phyloP scores from a whole-genome alignment of 2,329 filamentous ascomycete genomes.

The Hymenotorrendiella dingleyae region DNA sequence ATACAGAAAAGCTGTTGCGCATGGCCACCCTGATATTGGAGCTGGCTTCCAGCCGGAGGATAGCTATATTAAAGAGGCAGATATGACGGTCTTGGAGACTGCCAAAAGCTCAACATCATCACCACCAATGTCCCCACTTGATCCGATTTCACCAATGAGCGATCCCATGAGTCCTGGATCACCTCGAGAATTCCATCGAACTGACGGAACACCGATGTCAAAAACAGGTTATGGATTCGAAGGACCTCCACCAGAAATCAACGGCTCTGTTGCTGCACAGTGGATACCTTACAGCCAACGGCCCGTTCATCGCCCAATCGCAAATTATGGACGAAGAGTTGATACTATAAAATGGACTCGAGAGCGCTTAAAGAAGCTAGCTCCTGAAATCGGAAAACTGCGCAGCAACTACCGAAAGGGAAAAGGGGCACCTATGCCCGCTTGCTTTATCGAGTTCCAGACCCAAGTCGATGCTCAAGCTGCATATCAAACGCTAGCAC shows the following conservation, averaged over 20 bases:
- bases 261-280: slow-evolving; percentile 32
- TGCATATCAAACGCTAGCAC: slow-evolving; percentile 58
- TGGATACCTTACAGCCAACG: slow-evolving; percentile 29
- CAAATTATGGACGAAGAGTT: slow-evolving; percentile 32
- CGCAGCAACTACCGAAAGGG: slow-evolving; percentile 35
- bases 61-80: background rate
- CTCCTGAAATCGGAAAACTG: slow-evolving; percentile 28
- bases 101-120: slow-evolving; percentile 4
- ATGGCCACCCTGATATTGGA: slow-evolving; percentile 36
- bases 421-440: slow-evolving; percentile 47
- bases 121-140: slow-evolving; percentile 1
- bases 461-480: slow-evolving; percentile 55
- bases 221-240: slow-evolving; percentile 14
- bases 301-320: slow-evolving; percentile 31
- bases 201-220: slow-evolving; percentile 15
- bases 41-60: slow-evolving; percentile 5
- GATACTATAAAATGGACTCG: slow-evolving; percentile 35
- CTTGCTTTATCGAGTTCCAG: slow-evolving; percentile 62
- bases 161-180: slow-evolving; percentile 7
- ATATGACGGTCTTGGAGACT: slow-evolving; percentile 7
- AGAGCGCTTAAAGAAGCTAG: slow-evolving; percentile 28
- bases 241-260: slow-evolving; percentile 27
- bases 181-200: slow-evolving; percentile 9
- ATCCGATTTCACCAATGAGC: slow-evolving; percentile 5
- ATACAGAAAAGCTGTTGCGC: slow-evolving; percentile 48